Evolutionary conservation across 2,329 filamentous ascomycete species (phyloP).

Genomic region (Paecilomyces sp.): DNA sequence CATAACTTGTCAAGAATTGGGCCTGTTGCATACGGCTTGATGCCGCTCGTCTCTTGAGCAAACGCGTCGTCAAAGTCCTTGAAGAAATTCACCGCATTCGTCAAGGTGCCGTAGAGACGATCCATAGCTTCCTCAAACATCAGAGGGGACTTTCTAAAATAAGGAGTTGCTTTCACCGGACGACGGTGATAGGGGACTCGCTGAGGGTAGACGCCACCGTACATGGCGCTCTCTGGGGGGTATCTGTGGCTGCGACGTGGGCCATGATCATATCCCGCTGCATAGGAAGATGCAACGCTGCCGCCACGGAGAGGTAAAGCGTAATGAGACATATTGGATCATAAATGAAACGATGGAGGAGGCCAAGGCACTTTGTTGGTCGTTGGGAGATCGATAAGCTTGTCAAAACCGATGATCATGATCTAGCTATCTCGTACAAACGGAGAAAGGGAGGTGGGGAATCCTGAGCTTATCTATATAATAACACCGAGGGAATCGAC

Average conservation of each 20-base stretch:
- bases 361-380: not conserved
- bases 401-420: not conserved
- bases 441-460: not conserved
- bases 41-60: conserved; percentile 1
- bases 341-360: not conserved
- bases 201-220: not conserved
- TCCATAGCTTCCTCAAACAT: conserved; percentile 8
- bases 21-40: not conserved
- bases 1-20: conserved; percentile 3
- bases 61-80: conserved; percentile 8
- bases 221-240: not conserved
- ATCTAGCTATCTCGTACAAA: not conserved
- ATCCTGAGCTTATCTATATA: not conserved
- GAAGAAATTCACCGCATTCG: conserved; percentile 12
- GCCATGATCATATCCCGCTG: not conserved
- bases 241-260: not conserved
- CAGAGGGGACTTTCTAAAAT: not conserved
- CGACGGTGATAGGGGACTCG: not conserved
- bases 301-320: not conserved
- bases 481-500: not conserved
- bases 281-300: not conserved
- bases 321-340: not conserved
- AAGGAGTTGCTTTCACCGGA: not conserved
- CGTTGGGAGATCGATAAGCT: not conserved
- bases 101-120: conserved; percentile 8